A percentile compares a stretch with the other conserved stretches of the same genome.
Conservation (phyloP, 257 asterid genomes). For the Solanum dulcamara region DNA sequence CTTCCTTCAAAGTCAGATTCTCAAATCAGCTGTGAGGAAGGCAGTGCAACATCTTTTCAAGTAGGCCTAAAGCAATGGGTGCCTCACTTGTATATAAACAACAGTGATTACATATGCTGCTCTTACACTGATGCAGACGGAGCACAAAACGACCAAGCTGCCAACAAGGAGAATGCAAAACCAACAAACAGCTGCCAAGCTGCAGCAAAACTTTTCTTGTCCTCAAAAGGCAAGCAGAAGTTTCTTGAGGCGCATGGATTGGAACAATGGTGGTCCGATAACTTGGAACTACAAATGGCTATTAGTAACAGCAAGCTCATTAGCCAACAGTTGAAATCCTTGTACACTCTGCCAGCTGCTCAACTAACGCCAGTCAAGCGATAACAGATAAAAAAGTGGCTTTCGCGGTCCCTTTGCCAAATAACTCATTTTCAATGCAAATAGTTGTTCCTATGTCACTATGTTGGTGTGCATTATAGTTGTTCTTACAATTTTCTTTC, state of each 20-base stretch:
- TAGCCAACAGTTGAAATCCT: conserved; percentile 76
- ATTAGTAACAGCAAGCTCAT: conserved; percentile 71
- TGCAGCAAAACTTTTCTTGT: conserved; percentile 67
- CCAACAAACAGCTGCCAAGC: conserved; percentile 17
- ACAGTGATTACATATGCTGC: conserved; percentile 91
- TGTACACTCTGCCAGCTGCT: conserved; percentile 53
- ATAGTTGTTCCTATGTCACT: neutral
- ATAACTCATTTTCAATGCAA: neutral
- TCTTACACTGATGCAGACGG: conserved; percentile 56
- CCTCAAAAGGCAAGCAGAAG: conserved; percentile 86
- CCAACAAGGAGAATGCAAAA: conserved; percentile 58
- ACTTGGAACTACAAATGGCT: conserved; percentile 71
- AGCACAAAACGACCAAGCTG: conserved; percentile 7
- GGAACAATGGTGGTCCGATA: conserved; percentile 99
- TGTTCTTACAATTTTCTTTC: neutral
- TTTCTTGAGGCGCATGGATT: conserved; percentile 91
- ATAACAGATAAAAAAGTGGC: neutral
- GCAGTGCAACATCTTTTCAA: conserved; percentile 4
- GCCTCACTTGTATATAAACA: conserved; percentile 82
- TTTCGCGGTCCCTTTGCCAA: neutral
- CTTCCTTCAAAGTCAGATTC: conserved; percentile 34
- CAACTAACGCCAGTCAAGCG: conserved; percentile 34
- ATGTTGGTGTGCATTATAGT: neutral
- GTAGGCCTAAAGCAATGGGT: conserved; percentile 66
- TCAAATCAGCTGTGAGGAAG: conserved; percentile 8